phyloP scores from a whole-genome alignment of 371 early-diverging fungal genomes.

The Synchytrium microbalum region DNA sequence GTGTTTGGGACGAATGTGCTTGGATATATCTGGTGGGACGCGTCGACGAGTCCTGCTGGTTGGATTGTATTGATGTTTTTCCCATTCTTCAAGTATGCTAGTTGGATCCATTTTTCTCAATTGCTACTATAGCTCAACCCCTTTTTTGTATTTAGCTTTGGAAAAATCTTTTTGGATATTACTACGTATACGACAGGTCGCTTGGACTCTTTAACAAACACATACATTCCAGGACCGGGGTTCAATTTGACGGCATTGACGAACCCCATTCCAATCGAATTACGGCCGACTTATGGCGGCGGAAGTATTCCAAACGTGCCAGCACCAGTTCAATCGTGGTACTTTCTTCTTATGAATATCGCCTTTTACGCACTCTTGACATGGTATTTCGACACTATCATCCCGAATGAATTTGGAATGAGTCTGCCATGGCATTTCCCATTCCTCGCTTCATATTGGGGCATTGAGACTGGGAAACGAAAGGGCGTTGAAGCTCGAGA shows the following conservation, averaged over 20 bases:
- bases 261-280: constrained; percentile 23
- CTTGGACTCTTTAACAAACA: constrained; percentile 49
- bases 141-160: constrained; percentile 64
- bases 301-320: constrained; percentile 43
- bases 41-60: neutral
- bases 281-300: constrained; percentile 41
- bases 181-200: constrained; percentile 49
- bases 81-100: too few species aligned
- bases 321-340: constrained; percentile 44
- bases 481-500: constrained; percentile 15
- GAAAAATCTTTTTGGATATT: constrained; percentile 59
- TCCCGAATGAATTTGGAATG: constrained; percentile 64
- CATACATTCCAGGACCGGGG: constrained; percentile 52
- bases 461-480: constrained; percentile 34
- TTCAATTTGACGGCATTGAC: neutral
- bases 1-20: constrained; percentile 46
- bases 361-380: constrained; percentile 44
- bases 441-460: constrained; percentile 54
- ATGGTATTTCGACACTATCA: constrained; percentile 56
- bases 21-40: constrained; percentile 64
- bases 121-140: too few species aligned
- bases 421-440: constrained; percentile 46
- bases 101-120: too few species aligned
- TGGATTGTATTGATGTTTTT: constrained; percentile 15
- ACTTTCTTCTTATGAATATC: constrained; percentile 51